Evolutionary conservation across 1,284 basidiomycete genomes (phyloP).

Genomic region (Cutaneotrichosporon spelunceum): DNA sequence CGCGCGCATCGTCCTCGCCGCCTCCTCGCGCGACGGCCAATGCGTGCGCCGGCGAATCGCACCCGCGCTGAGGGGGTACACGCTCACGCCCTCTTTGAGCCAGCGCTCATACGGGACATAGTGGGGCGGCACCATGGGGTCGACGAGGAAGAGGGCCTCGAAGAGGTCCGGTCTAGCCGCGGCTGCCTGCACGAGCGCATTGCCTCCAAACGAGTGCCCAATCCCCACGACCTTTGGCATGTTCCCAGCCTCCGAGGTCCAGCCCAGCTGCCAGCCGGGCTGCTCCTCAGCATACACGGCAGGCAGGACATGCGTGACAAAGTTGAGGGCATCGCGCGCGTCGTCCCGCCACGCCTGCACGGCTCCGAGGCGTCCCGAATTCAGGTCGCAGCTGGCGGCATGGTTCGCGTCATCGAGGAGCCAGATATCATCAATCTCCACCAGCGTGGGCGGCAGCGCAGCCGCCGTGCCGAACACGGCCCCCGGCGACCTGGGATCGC

Average conservation of each 20-base stretch:
- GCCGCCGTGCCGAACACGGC: conserved; percentile 14
- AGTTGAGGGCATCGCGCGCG: conserved; percentile 51
- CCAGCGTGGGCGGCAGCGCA: neutral
- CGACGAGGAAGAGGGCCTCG: conserved; percentile 69
- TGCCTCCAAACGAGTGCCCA: conserved; percentile 80
- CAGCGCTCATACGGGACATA: conserved; percentile 8
- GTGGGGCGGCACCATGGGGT: conserved; percentile 57
- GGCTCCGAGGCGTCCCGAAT: conserved; percentile 56
- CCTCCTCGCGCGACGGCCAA: conserved; percentile 12
- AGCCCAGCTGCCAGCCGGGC: conserved; percentile 38
- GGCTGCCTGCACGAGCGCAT: conserved; percentile 62
- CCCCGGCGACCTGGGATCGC: conserved; percentile 8
- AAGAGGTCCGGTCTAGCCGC: conserved; percentile 67
- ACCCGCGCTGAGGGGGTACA: conserved; percentile 37
- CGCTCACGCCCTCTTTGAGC: neutral
- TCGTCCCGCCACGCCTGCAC: conserved; percentile 45
- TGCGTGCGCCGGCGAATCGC: conserved; percentile 54
- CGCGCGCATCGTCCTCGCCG: conserved; percentile 54
- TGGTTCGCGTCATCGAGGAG: conserved; percentile 71
- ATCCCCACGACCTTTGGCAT: conserved; percentile 56
- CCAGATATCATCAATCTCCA: conserved; percentile 70
- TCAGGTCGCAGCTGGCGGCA: conserved; percentile 68
- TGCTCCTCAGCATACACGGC: conserved; percentile 5
- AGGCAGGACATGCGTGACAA: conserved; percentile 51
- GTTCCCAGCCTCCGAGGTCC: conserved; percentile 41